Evolutionary conservation across 2,329 filamentous ascomycete species (phyloP), one percentile per base, ranked within the genome.

Genomic region (Elsinoe necatrix): DNA sequence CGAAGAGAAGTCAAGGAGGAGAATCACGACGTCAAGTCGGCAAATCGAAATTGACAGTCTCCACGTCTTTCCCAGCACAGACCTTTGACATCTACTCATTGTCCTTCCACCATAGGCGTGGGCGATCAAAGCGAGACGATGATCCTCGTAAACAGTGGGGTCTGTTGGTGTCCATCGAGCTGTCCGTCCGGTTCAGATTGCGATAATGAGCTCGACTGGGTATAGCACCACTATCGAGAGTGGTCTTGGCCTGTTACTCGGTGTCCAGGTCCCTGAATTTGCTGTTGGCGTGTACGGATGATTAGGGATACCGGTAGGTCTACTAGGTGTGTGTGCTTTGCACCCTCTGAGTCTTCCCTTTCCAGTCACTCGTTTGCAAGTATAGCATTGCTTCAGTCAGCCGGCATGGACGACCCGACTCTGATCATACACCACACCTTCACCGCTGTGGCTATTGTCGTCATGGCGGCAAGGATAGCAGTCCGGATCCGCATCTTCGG

Each of bases 381-480:
- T 12, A 45, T 9, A 21, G 18, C 41, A 25, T n/a, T 45, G 41
- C 31, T 18, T 9, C n/a, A 16, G 16, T 37, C 9, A 4, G 3
- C 14, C 34, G 25, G 3, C 2, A 52, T 52, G 48, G 48, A 35
- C 18, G 48, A 52, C 34, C 16, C 48, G 31, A 52, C 48, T n/a
- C 18, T 52, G 29, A 25, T 52, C 48, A 52, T 52, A 12, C 48
- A 52, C 48, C 48, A 37, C 20, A 52, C 48, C n/a, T 52, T 52
- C 34, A 52, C 29, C 48, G 48, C 48, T 5, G 48, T 52, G 48
- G 48, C 48, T 39, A 18, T 52, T 27, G 18, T 52, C 34, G 48
- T 52, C 48, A 52, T 52, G 48, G 34, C 48, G 34, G 48, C 48
- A 25, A 52, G 48, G 48, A 52, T 52, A 37, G 48, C 21, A 23